These are phyloP conservation scores for Quercus tomentella DNA, from an alignment of 331 rosid species.

Conservation along the genomic window DNA sequence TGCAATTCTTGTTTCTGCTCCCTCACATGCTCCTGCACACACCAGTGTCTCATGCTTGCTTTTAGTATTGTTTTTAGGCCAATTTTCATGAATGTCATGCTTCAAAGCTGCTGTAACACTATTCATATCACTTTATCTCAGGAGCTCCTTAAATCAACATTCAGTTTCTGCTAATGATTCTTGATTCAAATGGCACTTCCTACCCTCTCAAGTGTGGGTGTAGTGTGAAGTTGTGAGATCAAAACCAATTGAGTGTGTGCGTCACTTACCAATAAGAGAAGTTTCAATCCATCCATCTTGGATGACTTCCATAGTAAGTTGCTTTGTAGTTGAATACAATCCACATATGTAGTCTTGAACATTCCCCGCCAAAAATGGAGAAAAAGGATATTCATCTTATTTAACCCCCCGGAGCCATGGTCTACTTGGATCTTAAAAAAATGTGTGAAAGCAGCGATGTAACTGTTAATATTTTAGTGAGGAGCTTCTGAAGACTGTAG, in stretches of 20 bases:
- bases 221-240: too few species aligned
- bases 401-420: background rate
- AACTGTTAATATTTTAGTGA: background rate
- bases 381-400: too few species aligned
- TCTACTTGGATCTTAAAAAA: background rate
- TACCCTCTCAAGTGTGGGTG: too few species aligned
- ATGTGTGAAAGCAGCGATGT: background rate
- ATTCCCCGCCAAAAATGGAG: too few species aligned
- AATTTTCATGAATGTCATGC: background rate
- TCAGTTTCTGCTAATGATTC: background rate
- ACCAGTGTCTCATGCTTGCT: background rate
- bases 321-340: too few species aligned
- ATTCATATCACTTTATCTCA: background rate
- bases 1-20: background rate
- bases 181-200: too few species aligned
- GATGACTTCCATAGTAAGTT: too few species aligned
- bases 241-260: too few species aligned
- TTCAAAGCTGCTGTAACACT: background rate
- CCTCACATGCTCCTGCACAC: background rate
- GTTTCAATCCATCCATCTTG: too few species aligned
- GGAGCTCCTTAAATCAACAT: background rate
- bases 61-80: background rate
- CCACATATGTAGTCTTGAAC: too few species aligned
- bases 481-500: background rate
- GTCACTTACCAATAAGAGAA: too few species aligned